phyloP scores from a whole-genome alignment of 2,329 filamentous ascomycete species.

The Aspergillus phoenicis region DNA sequence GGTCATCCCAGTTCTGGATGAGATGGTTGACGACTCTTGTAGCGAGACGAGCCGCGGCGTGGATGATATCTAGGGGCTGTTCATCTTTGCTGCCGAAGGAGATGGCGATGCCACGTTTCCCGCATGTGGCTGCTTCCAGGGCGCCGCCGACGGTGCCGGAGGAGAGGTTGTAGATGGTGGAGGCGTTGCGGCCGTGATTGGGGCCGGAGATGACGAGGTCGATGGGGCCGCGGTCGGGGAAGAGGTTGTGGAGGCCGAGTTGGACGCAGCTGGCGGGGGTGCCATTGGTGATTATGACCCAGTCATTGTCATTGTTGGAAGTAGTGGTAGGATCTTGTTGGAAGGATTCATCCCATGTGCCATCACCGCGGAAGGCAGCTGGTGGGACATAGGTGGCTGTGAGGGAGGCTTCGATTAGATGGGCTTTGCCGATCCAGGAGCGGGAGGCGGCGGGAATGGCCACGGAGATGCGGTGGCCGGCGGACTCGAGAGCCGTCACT shows the following conservation, averaged over 20 bases:
- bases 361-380: conserved; percentile 56
- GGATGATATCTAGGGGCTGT: conserved; percentile 75
- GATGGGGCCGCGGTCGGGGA: conserved; percentile 65
- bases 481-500: conserved; percentile 66
- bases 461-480: conserved; percentile 81
- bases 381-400: conserved; percentile 77
- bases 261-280: conserved; percentile 77
- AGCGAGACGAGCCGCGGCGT: conserved; percentile 69
- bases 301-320: conserved; percentile 50
- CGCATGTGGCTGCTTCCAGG: conserved; percentile 71
- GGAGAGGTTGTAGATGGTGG: conserved; percentile 73
- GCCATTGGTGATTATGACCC: conserved; percentile 71
- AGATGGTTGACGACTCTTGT: conserved; percentile 76
- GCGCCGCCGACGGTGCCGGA: conserved; percentile 76
- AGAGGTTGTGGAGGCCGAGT: conserved; percentile 76
- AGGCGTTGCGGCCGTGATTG: conserved; percentile 78
- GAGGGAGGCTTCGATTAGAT: conserved; percentile 83
- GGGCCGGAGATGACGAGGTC: conserved; percentile 76
- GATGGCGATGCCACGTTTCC: conserved; percentile 70
- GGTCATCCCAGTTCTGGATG: conserved; percentile 67
- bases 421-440: conserved; percentile 95
- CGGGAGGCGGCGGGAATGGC: conserved; percentile 84
- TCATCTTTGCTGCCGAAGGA: conserved; percentile 81
- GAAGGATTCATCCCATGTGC: conserved; percentile 53
- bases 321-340: conserved; percentile 7